phyloP scores from a whole-genome alignment of 768 basidiomycete genomes.

The Exidia glandulosa region DNA sequence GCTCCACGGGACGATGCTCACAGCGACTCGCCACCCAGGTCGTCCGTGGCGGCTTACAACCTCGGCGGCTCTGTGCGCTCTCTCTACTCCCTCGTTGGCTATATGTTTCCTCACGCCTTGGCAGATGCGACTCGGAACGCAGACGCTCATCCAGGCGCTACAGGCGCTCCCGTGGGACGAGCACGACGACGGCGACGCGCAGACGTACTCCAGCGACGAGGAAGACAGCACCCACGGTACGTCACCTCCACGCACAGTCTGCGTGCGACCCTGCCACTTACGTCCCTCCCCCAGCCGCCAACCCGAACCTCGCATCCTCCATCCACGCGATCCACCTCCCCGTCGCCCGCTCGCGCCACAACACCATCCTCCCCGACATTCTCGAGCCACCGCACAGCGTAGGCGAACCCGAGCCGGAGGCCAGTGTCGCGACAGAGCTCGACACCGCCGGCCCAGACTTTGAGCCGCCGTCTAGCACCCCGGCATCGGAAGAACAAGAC shows the following conservation, averaged over 20 bases:
- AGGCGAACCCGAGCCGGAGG: not conserved
- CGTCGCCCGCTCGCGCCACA: not conserved
- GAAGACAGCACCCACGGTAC: slow-evolving; percentile 26
- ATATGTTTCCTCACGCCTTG: not conserved
- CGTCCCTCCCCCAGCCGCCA: slow-evolving; percentile 17
- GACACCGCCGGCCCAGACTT: slow-evolving; percentile 3
- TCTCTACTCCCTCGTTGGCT: not conserved
- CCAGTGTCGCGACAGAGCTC: not conserved
- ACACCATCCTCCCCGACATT: not conserved
- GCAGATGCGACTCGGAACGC: slow-evolving; percentile 80
- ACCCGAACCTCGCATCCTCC: slow-evolving; percentile 58
- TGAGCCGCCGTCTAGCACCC: slow-evolving; percentile 1
- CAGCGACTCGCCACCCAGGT: not conserved
- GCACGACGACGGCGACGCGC: slow-evolving; percentile 59
- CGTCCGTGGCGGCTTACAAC: not conserved
- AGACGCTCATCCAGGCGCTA: slow-evolving; percentile 79
- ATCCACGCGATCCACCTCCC: slow-evolving; percentile 84
- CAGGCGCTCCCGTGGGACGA: slow-evolving; percentile 76
- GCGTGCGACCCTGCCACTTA: not conserved
- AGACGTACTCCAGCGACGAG: slow-evolving; percentile 46
- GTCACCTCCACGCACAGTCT: not conserved
- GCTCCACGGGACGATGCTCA: not conserved
- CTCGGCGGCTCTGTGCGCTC: not conserved
- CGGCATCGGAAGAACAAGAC: not conserved
- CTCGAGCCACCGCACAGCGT: not conserved